Percentiles rank a stretch among this genome's conserved stretches.
phyloP scores from a whole-genome alignment of 1,139 yeast species.

The Hansenula lynferdii region DNA sequence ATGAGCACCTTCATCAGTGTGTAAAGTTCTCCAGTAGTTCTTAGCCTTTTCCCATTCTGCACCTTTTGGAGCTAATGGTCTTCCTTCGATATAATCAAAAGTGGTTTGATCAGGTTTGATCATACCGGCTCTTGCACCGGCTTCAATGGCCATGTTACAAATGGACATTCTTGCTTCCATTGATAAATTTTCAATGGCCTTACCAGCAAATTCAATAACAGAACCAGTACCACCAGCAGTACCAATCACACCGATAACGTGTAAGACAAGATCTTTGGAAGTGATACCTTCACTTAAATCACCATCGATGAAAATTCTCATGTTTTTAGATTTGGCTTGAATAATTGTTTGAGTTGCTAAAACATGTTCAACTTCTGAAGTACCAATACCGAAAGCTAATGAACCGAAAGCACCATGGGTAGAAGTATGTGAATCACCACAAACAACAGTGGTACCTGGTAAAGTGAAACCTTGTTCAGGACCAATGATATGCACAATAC shows the following conservation, averaged over 20 bases:
- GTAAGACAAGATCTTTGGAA: slow-evolving; percentile 90
- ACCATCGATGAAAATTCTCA: slow-evolving; percentile 86
- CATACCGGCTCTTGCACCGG: slow-evolving; percentile 99
- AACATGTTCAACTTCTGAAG: slow-evolving; percentile 98
- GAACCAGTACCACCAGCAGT: slow-evolving; percentile 99
- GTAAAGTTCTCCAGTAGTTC: slow-evolving; percentile 81
- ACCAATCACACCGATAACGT: slow-evolving; percentile 94
- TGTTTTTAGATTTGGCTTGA: slow-evolving; percentile 92
- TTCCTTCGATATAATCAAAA: slow-evolving; percentile 81
- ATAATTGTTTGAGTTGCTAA: slow-evolving; percentile 95
- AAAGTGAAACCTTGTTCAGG: slow-evolving; percentile 98
- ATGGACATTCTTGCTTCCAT: slow-evolving; percentile 99
- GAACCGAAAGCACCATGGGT: slow-evolving; percentile 99
- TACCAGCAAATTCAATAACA: slow-evolving; percentile 95
- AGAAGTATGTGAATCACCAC: slow-evolving; percentile 98
- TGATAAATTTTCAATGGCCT: slow-evolving; percentile 80
- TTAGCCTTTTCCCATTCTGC: slow-evolving; percentile 94
- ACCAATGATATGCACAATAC: slow-evolving; percentile 96
- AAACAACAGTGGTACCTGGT: slow-evolving; percentile 97
- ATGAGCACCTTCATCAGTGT: slow-evolving; percentile 83
- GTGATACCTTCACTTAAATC: slow-evolving; percentile 84
- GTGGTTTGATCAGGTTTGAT: slow-evolving; percentile 91
- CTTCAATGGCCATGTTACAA: slow-evolving; percentile 98
- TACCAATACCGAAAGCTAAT: slow-evolving; percentile 98
- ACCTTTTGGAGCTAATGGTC: slow-evolving; percentile 93